phyloP scores from a whole-genome alignment of 768 basidiomycete species.

The Collybia sordida region DNA sequence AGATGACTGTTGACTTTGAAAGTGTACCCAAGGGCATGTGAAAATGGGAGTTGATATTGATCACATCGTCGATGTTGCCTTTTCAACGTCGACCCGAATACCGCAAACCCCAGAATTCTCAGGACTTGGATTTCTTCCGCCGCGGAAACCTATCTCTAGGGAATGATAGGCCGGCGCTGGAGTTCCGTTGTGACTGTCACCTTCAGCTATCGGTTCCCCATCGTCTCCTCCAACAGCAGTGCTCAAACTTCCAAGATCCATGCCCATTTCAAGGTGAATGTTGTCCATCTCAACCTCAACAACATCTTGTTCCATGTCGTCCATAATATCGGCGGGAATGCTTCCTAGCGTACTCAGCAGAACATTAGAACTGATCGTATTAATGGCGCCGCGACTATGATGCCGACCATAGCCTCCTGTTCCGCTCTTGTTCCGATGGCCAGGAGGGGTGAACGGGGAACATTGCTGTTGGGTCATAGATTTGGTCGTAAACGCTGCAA shows the following conservation, averaged over 20 bases:
- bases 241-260: conserved; percentile 49
- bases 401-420: conserved; percentile 33
- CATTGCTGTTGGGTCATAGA: conserved; percentile 54
- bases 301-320: conserved; percentile 50
- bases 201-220: conserved; percentile 48
- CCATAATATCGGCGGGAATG: conserved; percentile 48
- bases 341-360: conserved; percentile 65
- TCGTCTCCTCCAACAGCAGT: conserved; percentile 53
- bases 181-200: conserved; percentile 37
- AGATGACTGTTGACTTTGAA: not conserved
- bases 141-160: conserved; percentile 48
- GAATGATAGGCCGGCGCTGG: conserved; percentile 57
- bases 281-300: conserved; percentile 58
- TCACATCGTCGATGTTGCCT: conserved; percentile 52
- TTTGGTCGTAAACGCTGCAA: conserved; percentile 66
- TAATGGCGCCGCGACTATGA: conserved; percentile 35
- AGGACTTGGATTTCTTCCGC: conserved; percentile 24
- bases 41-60: too few relatives aligned
- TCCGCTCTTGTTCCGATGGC: conserved; percentile 41
- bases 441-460: conserved; percentile 54
- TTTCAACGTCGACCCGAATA: conserved; percentile 64
- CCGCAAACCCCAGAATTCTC: conserved; percentile 36
- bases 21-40: too few relatives aligned
- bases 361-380: conserved; percentile 59
- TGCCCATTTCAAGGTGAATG: conserved; percentile 52